phyloP scores from a whole-genome alignment of 352 stramenopile species.

The Phytophthora ramorum region DNA sequence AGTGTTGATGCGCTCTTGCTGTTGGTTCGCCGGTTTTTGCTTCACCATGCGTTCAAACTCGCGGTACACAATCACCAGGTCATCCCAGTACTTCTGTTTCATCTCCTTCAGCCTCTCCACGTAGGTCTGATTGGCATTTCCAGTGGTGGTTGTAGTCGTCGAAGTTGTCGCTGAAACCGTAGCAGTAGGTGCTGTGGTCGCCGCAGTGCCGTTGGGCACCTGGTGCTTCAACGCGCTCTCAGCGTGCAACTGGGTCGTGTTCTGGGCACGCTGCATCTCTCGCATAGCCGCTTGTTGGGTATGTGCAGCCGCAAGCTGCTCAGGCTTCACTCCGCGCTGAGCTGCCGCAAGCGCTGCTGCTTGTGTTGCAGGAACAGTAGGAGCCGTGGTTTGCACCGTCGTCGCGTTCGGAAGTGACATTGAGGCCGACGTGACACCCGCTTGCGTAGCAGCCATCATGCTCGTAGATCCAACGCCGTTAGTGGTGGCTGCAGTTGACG shows the following conservation, averaged over 20 bases:
- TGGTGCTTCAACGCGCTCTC: constrained; percentile 48
- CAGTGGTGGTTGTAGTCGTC: constrained; percentile 27
- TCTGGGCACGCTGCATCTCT: constrained; percentile 68
- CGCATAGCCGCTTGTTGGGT: constrained; percentile 72
- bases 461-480: constrained; percentile 26
- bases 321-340: constrained; percentile 59
- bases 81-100: constrained; percentile 86
- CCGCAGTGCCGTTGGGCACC: constrained; percentile 23
- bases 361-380: constrained; percentile 41
- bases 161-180: constrained; percentile 16
- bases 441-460: constrained; percentile 44
- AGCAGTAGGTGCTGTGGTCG: constrained; percentile 13
- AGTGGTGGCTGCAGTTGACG: constrained; percentile 29
- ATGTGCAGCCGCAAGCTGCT: constrained; percentile 63
- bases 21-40: constrained; percentile 78
- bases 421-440: constrained; percentile 31
- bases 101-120: constrained; percentile 77
- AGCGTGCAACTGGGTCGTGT: constrained; percentile 52
- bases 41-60: constrained; percentile 89
- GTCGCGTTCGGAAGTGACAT: constrained; percentile 51
- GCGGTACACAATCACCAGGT: constrained; percentile 83
- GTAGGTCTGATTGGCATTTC: constrained; percentile 55
- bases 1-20: constrained; percentile 84
- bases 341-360: constrained; percentile 30
- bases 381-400: constrained; percentile 44